Base-by-base conservation (phyloP, 306 rosid genomes). In the Trichosanthes cucumerina region DNA sequence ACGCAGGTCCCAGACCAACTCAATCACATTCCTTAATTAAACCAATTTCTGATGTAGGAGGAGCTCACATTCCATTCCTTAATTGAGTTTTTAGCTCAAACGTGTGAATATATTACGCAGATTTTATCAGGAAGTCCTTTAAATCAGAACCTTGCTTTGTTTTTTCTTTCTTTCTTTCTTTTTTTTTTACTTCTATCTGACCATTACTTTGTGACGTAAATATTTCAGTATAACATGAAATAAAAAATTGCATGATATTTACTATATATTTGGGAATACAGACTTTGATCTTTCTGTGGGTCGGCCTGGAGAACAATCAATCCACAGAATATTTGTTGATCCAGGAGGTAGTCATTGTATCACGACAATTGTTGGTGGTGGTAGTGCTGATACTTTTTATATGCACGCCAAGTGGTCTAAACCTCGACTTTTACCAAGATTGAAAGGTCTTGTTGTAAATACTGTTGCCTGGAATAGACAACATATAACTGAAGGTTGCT, bases 261-360 rank as follows among this genome's bases (percentile, higher is more conserved):
- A 72, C 12, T 74, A 75, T 24, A 64, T 73, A 63, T 44, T 82
- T 74, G 84, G 89, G 83, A 72, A 64, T 84, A 1, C 82, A 95
- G 97, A 95, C 76, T 80, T 88, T 80, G 98, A 94, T 86, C 97
- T 95, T 52, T 87, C 93, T 44, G 89, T 77, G 19, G 97, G 97
- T 60, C 93, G 96, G 74, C 88, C 97, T 11, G 98, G 96, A 56
- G 98, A 95, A 80, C 96, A 90, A 80, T 95, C 98, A 26, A 92
- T 95, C 86, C 98, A 95, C 83, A 89, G 96, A 73, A 92, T 95
- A 26, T 95, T 92, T 84, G 96, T 92, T 80, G 98, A 92, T 89
- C 93, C 97, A 62, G 97, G 98, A 59, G 98, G 97, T 75, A 89
- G 98, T 82, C 98, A 95, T 79, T 92, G 96, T 78, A 92, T 95